Conservation (phyloP, 352 stramenopile genomes). For the Globisporangium cystogenes region DNA sequence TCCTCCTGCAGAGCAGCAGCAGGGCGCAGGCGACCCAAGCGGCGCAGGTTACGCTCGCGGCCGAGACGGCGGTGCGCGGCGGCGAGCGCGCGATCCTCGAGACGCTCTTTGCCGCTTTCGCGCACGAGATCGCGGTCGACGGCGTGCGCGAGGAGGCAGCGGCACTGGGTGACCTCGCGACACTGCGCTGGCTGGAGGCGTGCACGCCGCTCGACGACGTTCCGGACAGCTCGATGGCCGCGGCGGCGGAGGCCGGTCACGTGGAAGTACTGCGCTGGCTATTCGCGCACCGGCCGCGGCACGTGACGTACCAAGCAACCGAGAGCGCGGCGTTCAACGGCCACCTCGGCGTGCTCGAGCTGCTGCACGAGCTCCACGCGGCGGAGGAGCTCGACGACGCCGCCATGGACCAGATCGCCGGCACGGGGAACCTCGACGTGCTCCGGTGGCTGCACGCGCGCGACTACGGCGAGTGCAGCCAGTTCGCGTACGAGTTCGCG, state of each 20-base stretch:
- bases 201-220: not conserved
- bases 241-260: conserved; percentile 15
- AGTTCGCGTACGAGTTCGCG: conserved; percentile 16
- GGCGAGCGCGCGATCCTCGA: conserved; percentile 5
- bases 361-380: not conserved
- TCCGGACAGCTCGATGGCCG: conserved; percentile 12
- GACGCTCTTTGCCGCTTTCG: conserved; percentile 1
- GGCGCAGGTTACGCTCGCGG: conserved; percentile 6
- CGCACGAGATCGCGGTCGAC: conserved; percentile 7
- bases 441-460: conserved; percentile 21
- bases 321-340: conserved; percentile 10
- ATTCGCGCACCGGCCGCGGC: not conserved
- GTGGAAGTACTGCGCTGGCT: conserved; percentile 21
- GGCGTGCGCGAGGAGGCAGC: conserved; percentile 13
- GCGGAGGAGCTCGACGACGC: not conserved
- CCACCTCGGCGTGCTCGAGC: conserved; percentile 4
- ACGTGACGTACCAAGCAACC: conserved; percentile 4
- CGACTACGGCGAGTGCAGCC: conserved; percentile 4
- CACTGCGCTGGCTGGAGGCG: conserved; percentile 15
- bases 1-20: not conserved
- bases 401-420: conserved; percentile 15
- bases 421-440: conserved; percentile 17
- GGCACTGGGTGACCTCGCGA: conserved; percentile 3
- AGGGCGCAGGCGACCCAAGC: not conserved
- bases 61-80: conserved; percentile 4